These are phyloP conservation scores for Cryptococcus amylolentus DNA, from an alignment of 1,284 basidiomycete species.

Conservation along the genomic window DNA sequence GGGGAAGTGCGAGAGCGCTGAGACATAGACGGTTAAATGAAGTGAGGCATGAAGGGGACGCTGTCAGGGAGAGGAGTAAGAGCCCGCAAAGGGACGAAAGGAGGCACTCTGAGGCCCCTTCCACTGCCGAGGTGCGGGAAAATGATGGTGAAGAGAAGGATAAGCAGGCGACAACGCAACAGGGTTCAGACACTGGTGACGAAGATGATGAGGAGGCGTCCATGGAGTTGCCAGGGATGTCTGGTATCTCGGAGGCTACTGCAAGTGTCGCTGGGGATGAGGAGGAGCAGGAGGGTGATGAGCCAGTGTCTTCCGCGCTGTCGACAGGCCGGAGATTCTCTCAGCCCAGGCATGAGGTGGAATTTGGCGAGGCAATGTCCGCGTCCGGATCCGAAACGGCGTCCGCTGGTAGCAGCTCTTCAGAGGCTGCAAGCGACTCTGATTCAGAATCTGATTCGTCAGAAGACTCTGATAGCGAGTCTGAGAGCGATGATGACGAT, in stretches of 20 bases:
- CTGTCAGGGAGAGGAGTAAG: not conserved
- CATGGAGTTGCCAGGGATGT: not conserved
- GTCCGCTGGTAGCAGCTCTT: not conserved
- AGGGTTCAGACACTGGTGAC: not conserved
- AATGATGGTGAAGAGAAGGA: slow-evolving; percentile 5
- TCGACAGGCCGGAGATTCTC: slow-evolving; percentile 11
- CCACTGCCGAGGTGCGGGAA: not conserved
- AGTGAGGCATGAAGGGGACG: slow-evolving; percentile 6
- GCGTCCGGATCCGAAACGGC: slow-evolving; percentile 4
- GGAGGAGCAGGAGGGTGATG: not conserved
- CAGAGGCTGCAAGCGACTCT: slow-evolving; percentile 27
- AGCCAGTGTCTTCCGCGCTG: slow-evolving; percentile 3
- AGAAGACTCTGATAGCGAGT: slow-evolving; percentile 6
- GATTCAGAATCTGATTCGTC: slow-evolving; percentile 41
- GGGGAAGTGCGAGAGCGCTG: slow-evolving; percentile 15
- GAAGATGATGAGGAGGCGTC: slow-evolving; percentile 1
- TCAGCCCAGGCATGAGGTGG: not conserved
- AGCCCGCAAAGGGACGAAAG: not conserved
- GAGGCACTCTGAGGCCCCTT: not conserved
- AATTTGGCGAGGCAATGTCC: not conserved
- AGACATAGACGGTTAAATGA: slow-evolving; percentile 17
- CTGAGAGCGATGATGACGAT: slow-evolving; percentile 16
- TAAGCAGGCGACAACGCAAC: not conserved
- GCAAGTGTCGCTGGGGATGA: not conserved
- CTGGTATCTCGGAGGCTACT: not conserved